phyloP scores from a whole-genome alignment of 768 basidiomycete genomes.

The Boletus subparvulus region DNA sequence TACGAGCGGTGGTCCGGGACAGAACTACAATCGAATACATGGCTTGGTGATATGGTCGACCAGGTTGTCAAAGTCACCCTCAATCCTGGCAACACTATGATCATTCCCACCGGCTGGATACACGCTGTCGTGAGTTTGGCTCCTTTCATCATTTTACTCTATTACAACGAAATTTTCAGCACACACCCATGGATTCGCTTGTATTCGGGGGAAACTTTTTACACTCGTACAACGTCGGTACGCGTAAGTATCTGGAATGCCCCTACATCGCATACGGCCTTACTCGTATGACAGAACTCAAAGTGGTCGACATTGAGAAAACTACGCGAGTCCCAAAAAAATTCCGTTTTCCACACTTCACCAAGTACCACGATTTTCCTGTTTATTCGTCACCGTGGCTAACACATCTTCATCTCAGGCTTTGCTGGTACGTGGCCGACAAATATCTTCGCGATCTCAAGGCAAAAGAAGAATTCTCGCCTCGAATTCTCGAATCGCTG shows the following conservation, averaged over 20 bases:
- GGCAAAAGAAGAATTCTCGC: conserved; percentile 47
- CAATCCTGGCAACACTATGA: conserved; percentile 80
- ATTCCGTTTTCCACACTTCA: conserved; percentile 83
- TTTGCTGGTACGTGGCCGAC: conserved; percentile 91
- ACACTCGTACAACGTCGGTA: conserved; percentile 86
- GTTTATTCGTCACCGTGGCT: conserved; percentile 10
- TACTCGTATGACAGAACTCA: conserved; percentile 58
- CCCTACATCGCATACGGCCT: conserved; percentile 8
- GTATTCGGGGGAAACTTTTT: conserved; percentile 98
- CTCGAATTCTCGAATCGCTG: conserved; percentile 70
- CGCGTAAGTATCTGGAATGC: conserved; percentile 54
- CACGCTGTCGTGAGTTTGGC: conserved; percentile 81
- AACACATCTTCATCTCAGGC: conserved; percentile 40
- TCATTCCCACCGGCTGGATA: conserved; percentile 96
- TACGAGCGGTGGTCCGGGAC: conserved; percentile 95
- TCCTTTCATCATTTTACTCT: background rate
- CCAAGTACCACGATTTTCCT: conserved; percentile 49
- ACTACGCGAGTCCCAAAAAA: conserved; percentile 90
- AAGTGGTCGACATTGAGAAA: conserved; percentile 89
- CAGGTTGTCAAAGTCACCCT: conserved; percentile 86
- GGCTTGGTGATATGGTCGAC: conserved; percentile 92
- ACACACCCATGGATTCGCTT: conserved; percentile 88
- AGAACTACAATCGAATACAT: conserved; percentile 81
- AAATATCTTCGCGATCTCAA: conserved; percentile 75
- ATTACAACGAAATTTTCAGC: conserved; percentile 42